Conservation (phyloP, 1,284 basidiomycete genomes). For the Macrocystidia cucumis region DNA sequence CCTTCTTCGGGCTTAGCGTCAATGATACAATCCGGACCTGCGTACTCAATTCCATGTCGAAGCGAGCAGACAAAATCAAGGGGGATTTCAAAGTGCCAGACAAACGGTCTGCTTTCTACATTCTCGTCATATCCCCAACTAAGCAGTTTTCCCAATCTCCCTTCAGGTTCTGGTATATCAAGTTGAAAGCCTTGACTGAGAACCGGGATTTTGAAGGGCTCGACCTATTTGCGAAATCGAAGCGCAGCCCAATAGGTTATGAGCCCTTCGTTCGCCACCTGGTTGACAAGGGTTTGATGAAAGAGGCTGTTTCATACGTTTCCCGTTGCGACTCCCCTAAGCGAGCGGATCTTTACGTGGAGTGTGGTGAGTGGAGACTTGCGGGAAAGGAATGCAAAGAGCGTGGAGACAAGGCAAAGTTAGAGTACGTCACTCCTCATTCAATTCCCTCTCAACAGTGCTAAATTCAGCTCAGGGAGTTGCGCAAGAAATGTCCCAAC, state of each 20-base stretch:
- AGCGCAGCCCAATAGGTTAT: constrained; percentile 92
- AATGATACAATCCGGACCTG: constrained; percentile 79
- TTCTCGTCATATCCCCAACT: constrained; percentile 1
- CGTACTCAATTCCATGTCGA: constrained; percentile 70
- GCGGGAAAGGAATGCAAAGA: constrained; percentile 88
- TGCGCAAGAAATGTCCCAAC: constrained; percentile 68
- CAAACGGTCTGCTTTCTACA: constrained; percentile 57
- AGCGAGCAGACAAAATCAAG: constrained; percentile 82
- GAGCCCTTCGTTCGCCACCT: constrained; percentile 86
- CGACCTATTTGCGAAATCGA: constrained; percentile 78
- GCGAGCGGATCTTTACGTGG: constrained; percentile 79
- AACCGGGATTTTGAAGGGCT: constrained; percentile 79
- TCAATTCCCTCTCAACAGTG: constrained; percentile 2
- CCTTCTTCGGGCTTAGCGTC: constrained; percentile 75
- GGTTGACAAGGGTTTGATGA: constrained; percentile 60
- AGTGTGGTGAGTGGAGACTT: constrained; percentile 83
- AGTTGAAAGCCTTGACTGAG: constrained; percentile 76
- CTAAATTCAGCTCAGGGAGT: constrained; percentile 35
- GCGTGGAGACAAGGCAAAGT: constrained; percentile 68
- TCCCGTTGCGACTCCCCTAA: constrained; percentile 77
- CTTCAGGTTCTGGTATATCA: constrained; percentile 87
- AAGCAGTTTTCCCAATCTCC: not conserved
- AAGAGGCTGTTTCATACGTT: constrained; percentile 73
- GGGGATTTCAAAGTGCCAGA: constrained; percentile 88
- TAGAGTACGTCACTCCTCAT: constrained; percentile 57